Evolutionary conservation across 2,329 filamentous ascomycete genomes (phyloP), one percentile per base, ranked within the genome.

Genomic region (Blastomyces emzantsi): DNA sequence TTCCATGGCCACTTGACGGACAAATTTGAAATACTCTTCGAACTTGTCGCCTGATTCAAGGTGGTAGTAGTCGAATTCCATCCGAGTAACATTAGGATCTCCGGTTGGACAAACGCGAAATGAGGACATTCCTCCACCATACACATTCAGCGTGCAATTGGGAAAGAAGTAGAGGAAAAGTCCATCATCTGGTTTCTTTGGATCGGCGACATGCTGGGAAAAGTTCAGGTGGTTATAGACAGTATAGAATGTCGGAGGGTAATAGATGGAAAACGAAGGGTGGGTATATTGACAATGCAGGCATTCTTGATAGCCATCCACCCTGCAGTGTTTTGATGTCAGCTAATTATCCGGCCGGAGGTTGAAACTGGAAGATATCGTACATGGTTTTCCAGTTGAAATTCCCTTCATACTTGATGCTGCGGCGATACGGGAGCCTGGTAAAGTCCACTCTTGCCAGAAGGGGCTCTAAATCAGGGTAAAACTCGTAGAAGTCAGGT

Each of bases 381-480:
- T 71, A 80, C 81, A 84, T 84, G 0, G 82, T 83, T 69, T 84
- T 84, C 82, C 82, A 84, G 69, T 85, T 85, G 74, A 85, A 84
- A 0, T 77, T 76, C 2, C 83, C 82, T 60, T 81, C 77, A 63
- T 85, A 85, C n/a, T 77, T 78, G 66, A 85, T 81, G 54, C 80
- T 81, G 28, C 78, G 77, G 2, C 81, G 76, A 66, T 83, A 76
- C 0, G 81, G 81, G 1, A 83, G 73, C 62, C 79, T 76, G 3
- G 81, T 83, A 68, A 85, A 85, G 64, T 85, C 80, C 2, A 84
- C 81, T 52, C 72, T 77, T 2, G 74, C 73, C 0, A 83, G 75
- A 2, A 83, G 65, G 1, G 76, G 73, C 65, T 83, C 79, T 0
- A 85, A 72, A 1, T 81, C 79, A 0, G 78, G 79, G 66, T 83